Evolutionary conservation across 441 rosid species (phyloP).

Genomic region (Jatropha podagrica): DNA sequence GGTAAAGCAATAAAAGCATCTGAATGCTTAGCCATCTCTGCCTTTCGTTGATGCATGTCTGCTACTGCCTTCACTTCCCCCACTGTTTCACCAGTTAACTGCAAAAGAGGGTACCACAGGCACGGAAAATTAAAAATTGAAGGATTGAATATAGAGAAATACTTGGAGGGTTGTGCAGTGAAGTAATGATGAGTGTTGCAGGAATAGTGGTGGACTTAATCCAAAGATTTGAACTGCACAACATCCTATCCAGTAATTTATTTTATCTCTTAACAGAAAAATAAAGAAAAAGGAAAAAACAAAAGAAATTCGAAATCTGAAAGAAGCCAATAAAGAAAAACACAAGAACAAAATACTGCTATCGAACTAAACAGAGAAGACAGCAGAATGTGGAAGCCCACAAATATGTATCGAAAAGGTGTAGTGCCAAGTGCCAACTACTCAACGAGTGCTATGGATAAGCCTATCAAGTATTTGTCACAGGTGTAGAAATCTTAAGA

Average conservation of each 20-base stretch:
- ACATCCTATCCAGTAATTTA: slow-evolving; percentile 38
- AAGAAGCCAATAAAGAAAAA: slow-evolving; percentile 35
- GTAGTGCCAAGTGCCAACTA: slow-evolving; percentile 16
- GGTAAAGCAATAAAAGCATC: slow-evolving; percentile 99
- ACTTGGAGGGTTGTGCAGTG: slow-evolving; percentile 61
- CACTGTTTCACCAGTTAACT: slow-evolving; percentile 99
- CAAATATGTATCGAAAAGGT: slow-evolving; percentile 14
- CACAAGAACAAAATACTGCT: slow-evolving; percentile 13
- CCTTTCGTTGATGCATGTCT: slow-evolving; percentile 98
- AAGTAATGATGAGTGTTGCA: slow-evolving; percentile 68
- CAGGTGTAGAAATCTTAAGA: slow-evolving; percentile 17
- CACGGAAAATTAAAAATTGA: slow-evolving; percentile 19
- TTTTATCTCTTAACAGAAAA: slow-evolving; percentile 18
- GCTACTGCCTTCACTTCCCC: slow-evolving; percentile 99
- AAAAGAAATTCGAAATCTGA: slow-evolving; percentile 20
- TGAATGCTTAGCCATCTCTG: slow-evolving; percentile 99
- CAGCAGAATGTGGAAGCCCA: slow-evolving; percentile 13
- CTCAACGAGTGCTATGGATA: slow-evolving; percentile 21
- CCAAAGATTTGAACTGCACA: slow-evolving; percentile 39
- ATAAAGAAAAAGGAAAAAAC: neutral
- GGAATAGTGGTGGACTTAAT: slow-evolving; percentile 34
- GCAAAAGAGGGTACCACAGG: slow-evolving; percentile 28
- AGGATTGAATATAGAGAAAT: slow-evolving; percentile 23
- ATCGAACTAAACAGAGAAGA: slow-evolving; percentile 10
- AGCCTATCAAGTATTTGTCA: slow-evolving; percentile 29